Percentiles rank a stretch among this genome's conserved stretches.
phyloP scores from a whole-genome alignment of 164 flowering plant species.

The Magnolia kwangsiensis region DNA sequence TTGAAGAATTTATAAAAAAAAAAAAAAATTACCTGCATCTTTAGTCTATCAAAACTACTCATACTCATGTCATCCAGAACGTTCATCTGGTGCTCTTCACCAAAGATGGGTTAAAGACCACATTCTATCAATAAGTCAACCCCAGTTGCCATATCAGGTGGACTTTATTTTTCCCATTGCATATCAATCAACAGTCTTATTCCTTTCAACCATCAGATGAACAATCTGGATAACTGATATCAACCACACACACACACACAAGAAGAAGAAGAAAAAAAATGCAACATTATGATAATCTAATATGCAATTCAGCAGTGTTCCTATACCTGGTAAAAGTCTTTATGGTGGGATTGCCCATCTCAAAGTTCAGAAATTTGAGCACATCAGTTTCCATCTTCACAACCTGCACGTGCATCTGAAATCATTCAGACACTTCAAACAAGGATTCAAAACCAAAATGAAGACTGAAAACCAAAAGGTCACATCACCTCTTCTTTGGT shows the following conservation, averaged over 20 bases:
- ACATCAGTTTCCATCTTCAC: constrained; percentile 62
- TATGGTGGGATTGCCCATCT: constrained; percentile 60
- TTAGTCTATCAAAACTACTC: too few species aligned
- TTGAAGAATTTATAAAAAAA: too few species aligned
- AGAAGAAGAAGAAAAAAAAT: too few species aligned
- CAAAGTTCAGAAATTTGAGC: constrained; percentile 52
- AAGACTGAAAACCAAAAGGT: not conserved
- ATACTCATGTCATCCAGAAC: too few species aligned
- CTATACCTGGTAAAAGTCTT: constrained; percentile 60
- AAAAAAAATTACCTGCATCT: too few species aligned
- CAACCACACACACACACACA: too few species aligned
- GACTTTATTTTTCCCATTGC: not conserved
- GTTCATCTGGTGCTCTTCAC: too few species aligned
- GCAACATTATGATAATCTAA: too few species aligned
- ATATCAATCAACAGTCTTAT: not conserved
- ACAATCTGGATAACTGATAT: too few species aligned
- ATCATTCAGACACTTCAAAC: not conserved
- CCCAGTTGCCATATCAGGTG: not conserved
- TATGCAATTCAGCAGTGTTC: not conserved
- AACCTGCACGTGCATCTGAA: constrained; percentile 27
- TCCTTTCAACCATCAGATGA: not conserved
- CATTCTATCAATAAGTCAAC: too few species aligned
- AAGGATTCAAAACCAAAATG: not conserved
- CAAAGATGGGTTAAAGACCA: too few species aligned
- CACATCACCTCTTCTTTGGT: constrained; percentile 55